Evolutionary conservation across 495 filamentous ascomycete species (phyloP), one percentile per base, ranked within the genome.

Genomic region (Tuber borchii): DNA sequence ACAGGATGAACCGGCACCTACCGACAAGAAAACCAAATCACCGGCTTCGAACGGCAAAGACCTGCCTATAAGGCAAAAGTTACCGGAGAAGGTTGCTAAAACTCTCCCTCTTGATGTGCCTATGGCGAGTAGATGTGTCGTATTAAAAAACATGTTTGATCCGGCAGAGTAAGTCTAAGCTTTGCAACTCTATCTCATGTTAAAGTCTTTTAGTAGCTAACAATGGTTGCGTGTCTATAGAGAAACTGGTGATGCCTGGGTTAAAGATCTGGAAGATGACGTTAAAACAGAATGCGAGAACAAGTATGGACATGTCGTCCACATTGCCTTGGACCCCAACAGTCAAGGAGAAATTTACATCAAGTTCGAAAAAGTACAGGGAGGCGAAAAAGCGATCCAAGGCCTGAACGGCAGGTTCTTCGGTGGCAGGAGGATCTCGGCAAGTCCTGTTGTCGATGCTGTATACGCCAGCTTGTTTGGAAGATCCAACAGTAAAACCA

Each of bases 391-490:
- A 79, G 95, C 96, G 75, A 94, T 97, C 87, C 95, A 97, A 84
- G 96, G 96, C 77, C 88, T 99, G 73, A 99, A 98, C 84, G 96
- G 96, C 69, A 90, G 96, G 78, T 97, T 93, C 86, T 99, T 98
- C 83, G 94, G 92, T 75, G 93, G 93, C 74, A 88, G 88, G 75
- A 92, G 92, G 85, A 97, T 98, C 84, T 93, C 89, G 82, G 96
- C 95, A 79, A 91, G 93, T 80, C 95, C 93, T 83, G 93, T 99
- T 86, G 94, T 97, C 83, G 95, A 98, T 84, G 93, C 93, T 78
- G 93, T 99, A 84, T 99, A 99, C 90, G 94, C 93, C 89, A 95
- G 92, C 87, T 87, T 97, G 84, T 98, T 97, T 88, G 91, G 92
- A 84, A 90, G 93, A 83, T 93, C 91, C 77, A 93, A 92, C 42